A percentile compares a stretch with the other conserved stretches of the same genome.
phyloP scores from a whole-genome alignment of 805 yeast species.

The Sugiyamaella smithiae region DNA sequence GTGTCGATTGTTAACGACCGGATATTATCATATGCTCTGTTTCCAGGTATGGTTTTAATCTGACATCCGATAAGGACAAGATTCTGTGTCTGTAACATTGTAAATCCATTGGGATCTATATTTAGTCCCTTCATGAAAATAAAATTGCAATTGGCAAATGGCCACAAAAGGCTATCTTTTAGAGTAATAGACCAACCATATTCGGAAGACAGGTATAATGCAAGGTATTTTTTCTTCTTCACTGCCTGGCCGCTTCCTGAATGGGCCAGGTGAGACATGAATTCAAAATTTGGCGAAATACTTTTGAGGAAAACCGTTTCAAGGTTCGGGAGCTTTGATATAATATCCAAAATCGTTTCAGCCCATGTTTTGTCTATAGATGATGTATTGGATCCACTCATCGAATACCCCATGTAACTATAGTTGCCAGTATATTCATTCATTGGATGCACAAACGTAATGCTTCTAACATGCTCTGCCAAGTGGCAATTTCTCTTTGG shows the following conservation, averaged over 20 bases:
- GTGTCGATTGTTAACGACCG: not conserved
- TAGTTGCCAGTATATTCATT: not conserved
- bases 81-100: not conserved
- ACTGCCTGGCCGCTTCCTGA: not conserved
- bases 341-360: slow-evolving; percentile 10
- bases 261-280: not conserved
- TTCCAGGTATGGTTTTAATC: not conserved
- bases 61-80: not conserved
- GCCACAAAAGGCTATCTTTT: slow-evolving; percentile 14
- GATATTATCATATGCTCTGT: not conserved
- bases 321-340: slow-evolving; percentile 15
- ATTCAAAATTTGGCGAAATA: slow-evolving; percentile 16
- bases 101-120: not conserved
- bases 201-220: slow-evolving; percentile 16
- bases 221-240: not conserved
- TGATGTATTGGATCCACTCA: not conserved
- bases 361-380: slow-evolving; percentile 15
- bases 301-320: slow-evolving; percentile 11
- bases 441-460: slow-evolving; percentile 12
- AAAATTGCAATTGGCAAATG: slow-evolving; percentile 12
- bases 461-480: slow-evolving; percentile 3
- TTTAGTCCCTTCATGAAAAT: slow-evolving; percentile 7
- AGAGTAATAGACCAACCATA: slow-evolving; percentile 16
- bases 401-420: slow-evolving; percentile 9
- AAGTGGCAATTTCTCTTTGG: not conserved